phyloP scores from a whole-genome alignment of 164 flowering plant genomes.

The Magnolia officinalis region DNA sequence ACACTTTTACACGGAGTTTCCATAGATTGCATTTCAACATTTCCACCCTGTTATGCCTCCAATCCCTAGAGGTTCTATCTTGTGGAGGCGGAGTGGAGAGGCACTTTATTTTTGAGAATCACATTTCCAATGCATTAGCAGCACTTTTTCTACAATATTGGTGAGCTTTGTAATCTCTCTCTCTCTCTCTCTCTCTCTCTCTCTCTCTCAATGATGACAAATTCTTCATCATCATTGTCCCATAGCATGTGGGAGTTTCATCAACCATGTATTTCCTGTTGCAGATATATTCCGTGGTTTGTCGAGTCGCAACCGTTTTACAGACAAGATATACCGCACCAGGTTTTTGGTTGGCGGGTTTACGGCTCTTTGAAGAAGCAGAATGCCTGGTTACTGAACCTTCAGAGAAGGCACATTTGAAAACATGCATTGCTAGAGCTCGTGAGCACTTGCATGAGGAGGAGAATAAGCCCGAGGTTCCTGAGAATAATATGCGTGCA shows the following conservation, averaged over 20 bases:
- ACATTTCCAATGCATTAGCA: too few relatives aligned
- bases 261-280: neutral
- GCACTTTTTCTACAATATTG: too few relatives aligned
- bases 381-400: constrained; percentile 38
- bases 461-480: constrained; percentile 33
- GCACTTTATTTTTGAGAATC: too few relatives aligned
- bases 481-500: constrained; percentile 25
- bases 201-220: too few relatives aligned
- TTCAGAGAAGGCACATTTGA: constrained; percentile 61
- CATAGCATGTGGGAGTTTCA: neutral
- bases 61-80: too few relatives aligned
- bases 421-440: constrained; percentile 54
- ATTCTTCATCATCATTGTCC: neutral
- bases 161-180: neutral
- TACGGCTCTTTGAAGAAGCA: constrained; percentile 60
- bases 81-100: too few relatives aligned
- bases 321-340: constrained; percentile 70
- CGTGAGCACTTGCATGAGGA: constrained; percentile 48
- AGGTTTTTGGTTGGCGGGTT: constrained; percentile 72
- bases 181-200: too few relatives aligned
- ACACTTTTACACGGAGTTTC: too few relatives aligned
- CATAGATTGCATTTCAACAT: too few relatives aligned
- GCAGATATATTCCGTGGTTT: constrained; percentile 74
- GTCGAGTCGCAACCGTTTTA: constrained; percentile 71
- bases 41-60: too few relatives aligned